phyloP scores from a whole-genome alignment of 2,329 filamentous ascomycete genomes.

The Metarhizium brunneum region DNA sequence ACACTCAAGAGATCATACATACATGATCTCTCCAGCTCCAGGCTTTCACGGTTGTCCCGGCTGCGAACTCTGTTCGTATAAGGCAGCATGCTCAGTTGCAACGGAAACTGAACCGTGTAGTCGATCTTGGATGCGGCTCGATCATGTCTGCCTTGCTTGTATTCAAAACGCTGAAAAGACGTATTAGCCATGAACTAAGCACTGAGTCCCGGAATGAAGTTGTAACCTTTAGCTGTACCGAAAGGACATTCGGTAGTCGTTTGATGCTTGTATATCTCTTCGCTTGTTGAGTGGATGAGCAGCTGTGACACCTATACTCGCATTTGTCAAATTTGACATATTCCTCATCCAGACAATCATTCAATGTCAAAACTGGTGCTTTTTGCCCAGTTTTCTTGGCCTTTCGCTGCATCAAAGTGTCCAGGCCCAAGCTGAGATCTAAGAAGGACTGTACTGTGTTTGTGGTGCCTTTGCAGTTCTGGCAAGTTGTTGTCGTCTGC shows the following conservation, averaged over 20 bases:
- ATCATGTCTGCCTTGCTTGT: constrained; percentile 54
- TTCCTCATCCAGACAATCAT: constrained; percentile 72
- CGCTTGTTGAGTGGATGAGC: constrained; percentile 67
- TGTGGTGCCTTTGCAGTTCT: constrained; percentile 74
- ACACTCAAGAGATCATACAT: constrained; percentile 84
- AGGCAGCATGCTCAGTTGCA: constrained; percentile 81
- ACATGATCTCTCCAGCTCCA: constrained; percentile 55
- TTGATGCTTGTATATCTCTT: constrained; percentile 79
- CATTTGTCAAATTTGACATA: constrained; percentile 84
- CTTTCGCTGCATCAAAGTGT: constrained; percentile 59
- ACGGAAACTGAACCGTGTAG: constrained; percentile 74
- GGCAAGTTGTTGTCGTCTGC: constrained; percentile 83
- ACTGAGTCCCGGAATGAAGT: neutral
- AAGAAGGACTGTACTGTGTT: constrained; percentile 82
- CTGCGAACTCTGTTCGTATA: constrained; percentile 64
- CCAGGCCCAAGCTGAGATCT: constrained; percentile 82
- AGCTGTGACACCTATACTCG: constrained; percentile 79
- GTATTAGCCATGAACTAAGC: neutral
- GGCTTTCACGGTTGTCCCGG: constrained; percentile 40
- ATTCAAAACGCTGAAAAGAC: constrained; percentile 55
- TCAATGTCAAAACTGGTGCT: constrained; percentile 39
- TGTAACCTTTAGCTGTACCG: constrained; percentile 80
- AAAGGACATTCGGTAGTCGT: constrained; percentile 76
- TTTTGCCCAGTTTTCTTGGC: constrained; percentile 43
- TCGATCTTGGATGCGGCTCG: constrained; percentile 78